Conservation (phyloP, 164 flowering plant species). For the Chloranthus sessilifolius region DNA sequence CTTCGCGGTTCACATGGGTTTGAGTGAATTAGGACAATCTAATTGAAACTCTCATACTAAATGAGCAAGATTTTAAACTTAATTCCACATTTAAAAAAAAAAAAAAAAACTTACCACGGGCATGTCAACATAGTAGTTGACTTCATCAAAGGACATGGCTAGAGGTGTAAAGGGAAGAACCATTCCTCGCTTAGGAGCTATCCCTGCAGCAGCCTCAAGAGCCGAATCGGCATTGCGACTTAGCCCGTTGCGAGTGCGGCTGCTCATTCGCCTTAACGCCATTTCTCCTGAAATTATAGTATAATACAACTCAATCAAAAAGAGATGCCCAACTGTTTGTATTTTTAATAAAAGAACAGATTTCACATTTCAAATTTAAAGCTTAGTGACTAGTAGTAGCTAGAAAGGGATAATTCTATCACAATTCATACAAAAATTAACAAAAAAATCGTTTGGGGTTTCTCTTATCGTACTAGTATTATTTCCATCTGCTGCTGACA, state of each 20-base stretch:
- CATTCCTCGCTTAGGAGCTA: conserved; percentile 91
- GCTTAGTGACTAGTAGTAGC: too few relatives aligned
- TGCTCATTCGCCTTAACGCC: conserved; percentile 44
- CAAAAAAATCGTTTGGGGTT: background rate
- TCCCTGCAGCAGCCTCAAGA: conserved; percentile 46
- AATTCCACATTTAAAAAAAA: background rate
- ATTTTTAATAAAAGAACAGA: too few relatives aligned
- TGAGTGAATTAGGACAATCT: too few relatives aligned
- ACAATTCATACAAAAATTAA: too few relatives aligned
- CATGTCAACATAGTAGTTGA: conserved; percentile 91
- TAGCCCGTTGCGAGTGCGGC: conserved; percentile 31
- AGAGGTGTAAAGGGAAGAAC: conserved; percentile 89
- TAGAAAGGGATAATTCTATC: too few relatives aligned
- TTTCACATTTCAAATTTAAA: too few relatives aligned
- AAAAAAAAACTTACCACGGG: conserved; percentile 52
- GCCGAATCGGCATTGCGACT: conserved; percentile 35
- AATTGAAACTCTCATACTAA: too few relatives aligned
- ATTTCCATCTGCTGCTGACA: conserved; percentile 46
- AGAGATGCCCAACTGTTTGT: too few relatives aligned
- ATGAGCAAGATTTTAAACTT: too few relatives aligned
- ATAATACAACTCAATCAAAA: too few relatives aligned
- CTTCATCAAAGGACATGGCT: conserved; percentile 81
- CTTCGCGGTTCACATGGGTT: too few relatives aligned
- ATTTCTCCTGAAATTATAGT: conserved; percentile 70
- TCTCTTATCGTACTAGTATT: conserved; percentile 50